These are phyloP conservation scores for Euphorbia schlechtendalii DNA, from an alignment of 441 rosid species.

Conservation along the genomic window DNA sequence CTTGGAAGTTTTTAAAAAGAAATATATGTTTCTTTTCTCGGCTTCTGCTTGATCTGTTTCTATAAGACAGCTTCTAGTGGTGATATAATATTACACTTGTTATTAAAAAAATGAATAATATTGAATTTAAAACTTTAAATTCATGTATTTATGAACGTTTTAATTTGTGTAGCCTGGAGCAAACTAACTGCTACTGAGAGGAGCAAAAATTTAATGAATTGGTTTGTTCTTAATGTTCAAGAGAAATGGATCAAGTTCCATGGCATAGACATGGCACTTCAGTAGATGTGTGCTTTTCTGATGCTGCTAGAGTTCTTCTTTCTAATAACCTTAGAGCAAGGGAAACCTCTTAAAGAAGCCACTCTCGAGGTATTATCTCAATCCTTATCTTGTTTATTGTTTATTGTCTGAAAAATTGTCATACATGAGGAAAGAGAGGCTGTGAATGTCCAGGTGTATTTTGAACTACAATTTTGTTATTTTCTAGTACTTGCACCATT, in stretches of 20 bases:
- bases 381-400: constrained; percentile 9
- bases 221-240: constrained; percentile 34
- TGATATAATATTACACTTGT: no score
- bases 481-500: constrained; percentile 21
- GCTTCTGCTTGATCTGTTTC: no score
- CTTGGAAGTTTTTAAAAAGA: no score
- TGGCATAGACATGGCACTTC: not conserved
- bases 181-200: constrained; percentile 75
- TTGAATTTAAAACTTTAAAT: no score
- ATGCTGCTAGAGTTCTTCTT: constrained; percentile 8
- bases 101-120: no score
- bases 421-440: no score
- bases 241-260: constrained; percentile 8
- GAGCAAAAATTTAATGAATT: constrained; percentile 66
- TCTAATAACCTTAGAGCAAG: constrained; percentile 83
- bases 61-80: no score
- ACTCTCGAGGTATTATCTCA: constrained; percentile 72
- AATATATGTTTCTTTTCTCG: no score
- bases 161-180: constrained; percentile 71
- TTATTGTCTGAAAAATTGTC: no score
- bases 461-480: constrained; percentile 3
- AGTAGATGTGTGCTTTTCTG: not conserved
- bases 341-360: constrained; percentile 90
- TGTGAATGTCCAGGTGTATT: not conserved
- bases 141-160: not conserved